Evolutionary conservation across 208 protist genomes (phyloP).

Genomic region (Trypanosoma boissoni): DNA sequence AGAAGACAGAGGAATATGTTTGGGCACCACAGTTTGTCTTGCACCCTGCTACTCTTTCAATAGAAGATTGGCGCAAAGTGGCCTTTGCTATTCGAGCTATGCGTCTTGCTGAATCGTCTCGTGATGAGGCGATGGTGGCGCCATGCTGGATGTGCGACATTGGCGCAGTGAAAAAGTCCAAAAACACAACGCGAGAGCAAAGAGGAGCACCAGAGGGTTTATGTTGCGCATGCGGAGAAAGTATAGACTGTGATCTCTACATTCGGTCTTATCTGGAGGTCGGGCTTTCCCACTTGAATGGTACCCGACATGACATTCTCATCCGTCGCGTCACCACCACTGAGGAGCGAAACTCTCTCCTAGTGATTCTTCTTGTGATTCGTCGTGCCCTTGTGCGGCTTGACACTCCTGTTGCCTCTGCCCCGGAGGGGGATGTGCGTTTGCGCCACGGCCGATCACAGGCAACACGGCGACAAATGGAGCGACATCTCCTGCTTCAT

Average conservation of each 20-base stretch:
- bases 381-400: no score
- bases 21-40: slow-evolving; percentile 1
- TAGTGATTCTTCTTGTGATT: slow-evolving; percentile 12
- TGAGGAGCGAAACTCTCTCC: slow-evolving; percentile 5
- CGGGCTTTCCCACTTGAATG: slow-evolving; percentile 6
- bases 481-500: background rate
- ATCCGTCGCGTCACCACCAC: slow-evolving; percentile 9
- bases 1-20: background rate
- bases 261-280: slow-evolving; percentile 6
- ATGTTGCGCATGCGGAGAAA: slow-evolving; percentile 15
- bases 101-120: background rate
- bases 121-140: background rate
- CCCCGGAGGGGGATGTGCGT: no score
- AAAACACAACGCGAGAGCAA: background rate
- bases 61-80: slow-evolving; percentile 13
- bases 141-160: background rate
- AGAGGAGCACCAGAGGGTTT: background rate
- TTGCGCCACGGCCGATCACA: background rate
- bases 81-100: slow-evolving; percentile 10
- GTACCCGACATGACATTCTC: slow-evolving; percentile 9
- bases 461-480: slow-evolving; percentile 8
- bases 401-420: no score
- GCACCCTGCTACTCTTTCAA: slow-evolving; percentile 12
- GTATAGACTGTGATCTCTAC: background rate
- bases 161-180: background rate